Evolutionary conservation across 495 filamentous ascomycete species (phyloP), one percentile per base, ranked within the genome.

Genomic region (Aspergillus homomorphus): DNA sequence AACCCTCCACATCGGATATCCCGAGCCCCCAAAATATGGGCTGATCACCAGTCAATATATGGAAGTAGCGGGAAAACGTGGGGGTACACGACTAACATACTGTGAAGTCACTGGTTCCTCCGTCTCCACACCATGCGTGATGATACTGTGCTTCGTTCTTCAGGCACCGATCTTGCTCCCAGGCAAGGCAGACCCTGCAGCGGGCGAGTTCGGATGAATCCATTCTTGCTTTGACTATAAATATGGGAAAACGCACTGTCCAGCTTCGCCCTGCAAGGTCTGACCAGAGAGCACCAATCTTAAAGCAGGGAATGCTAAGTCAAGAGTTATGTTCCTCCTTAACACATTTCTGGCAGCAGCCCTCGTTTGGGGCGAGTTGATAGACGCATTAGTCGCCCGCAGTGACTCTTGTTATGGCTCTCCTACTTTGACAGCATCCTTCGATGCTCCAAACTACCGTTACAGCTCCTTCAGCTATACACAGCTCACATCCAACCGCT

Each of bases 391-490:
- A 6, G 33, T 38, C 4, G 33, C 33, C 2, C 33, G 12, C 2
- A 6, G 4, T 12, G 12, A 12, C 10, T 38, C 33, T 38, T 12
- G 7, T 2, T 12, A 38, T 38, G 33, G 7, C 10, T 14, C 33
- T 7, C 33, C 33, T 12, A 38, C 33, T 12, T 38, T 38, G 33
- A 38, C 33, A 2, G 12, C 33, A 38, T 38, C 33, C 15, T 38
- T 38, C 33, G 33, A 38, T 5, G 15, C 33, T 38, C 41, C 53
- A 30, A 18, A 21, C 18, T 26, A 58, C 26, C 45, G 48, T 6
- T 58, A 51, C 16, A 28, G 48, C n/a, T 51, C 56, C 3, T 58
- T 58, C 24, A 42, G 16, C 16, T 58, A 58, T 26, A 52, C 56
- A 10, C 56, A 51, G 22, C 21, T 58, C 21, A 52, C 56, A 1